Evolutionary conservation across 148 eudicot species (phyloP).

Genomic region (Agrostemma githago): DNA sequence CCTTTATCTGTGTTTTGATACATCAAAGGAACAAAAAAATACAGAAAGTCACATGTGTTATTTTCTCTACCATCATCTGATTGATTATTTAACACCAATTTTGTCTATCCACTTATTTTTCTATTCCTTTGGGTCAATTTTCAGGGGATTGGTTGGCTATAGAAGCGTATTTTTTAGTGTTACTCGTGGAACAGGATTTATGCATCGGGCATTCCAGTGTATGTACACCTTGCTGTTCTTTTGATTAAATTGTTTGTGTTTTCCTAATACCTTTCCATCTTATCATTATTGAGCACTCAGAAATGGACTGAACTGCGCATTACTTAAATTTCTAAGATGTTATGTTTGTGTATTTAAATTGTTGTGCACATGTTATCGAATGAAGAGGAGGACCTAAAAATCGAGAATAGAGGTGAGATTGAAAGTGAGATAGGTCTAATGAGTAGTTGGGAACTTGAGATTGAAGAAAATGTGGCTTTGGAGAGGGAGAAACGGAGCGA

Average conservation of each 20-base stretch:
- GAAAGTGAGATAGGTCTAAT: too few species aligned
- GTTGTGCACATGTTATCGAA: too few species aligned
- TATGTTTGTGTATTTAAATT: background rate
- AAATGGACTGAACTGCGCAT: background rate
- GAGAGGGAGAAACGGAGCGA: too few species aligned
- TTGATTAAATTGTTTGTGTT: background rate
- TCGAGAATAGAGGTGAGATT: too few species aligned
- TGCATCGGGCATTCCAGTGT: conserved; percentile 97
- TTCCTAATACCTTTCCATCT: background rate
- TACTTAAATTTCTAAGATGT: background rate
- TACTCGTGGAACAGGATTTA: conserved; percentile 97
- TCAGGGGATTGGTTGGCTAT: conserved; percentile 99
- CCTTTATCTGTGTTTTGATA: too few species aligned
- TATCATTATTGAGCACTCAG: background rate
- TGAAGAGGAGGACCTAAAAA: too few species aligned
- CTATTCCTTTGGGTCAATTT: conserved; percentile 20
- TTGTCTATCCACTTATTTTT: background rate
- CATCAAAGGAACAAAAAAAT: too few species aligned
- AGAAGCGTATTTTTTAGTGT: conserved; percentile 95
- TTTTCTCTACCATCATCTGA: background rate
- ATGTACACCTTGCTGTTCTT: conserved; percentile 20
- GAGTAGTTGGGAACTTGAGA: too few species aligned
- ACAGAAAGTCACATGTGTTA: too few species aligned
- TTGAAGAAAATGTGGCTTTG: too few species aligned
- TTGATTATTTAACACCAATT: background rate